Evolutionary conservation across 2,329 filamentous ascomycete species (phyloP).

Genomic region (Penicillium palitans): DNA sequence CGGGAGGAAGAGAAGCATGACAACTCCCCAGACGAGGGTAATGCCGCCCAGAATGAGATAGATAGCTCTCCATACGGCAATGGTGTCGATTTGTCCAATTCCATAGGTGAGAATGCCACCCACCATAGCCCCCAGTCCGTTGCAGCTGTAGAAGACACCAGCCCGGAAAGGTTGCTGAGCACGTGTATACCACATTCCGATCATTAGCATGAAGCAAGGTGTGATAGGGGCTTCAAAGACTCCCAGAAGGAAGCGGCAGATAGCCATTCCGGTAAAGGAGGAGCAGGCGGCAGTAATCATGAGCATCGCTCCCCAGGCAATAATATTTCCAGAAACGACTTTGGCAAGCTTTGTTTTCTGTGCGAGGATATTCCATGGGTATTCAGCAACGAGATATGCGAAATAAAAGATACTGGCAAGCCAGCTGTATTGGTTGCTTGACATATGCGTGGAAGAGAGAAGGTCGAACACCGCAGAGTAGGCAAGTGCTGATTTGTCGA

Average conservation of each 20-base stretch:
- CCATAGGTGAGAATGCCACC: conserved; percentile 34
- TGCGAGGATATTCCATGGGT: conserved; percentile 41
- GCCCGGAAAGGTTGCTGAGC: conserved; percentile 51
- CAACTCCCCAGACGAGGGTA: conserved; percentile 45
- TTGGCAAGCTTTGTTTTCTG: conserved; percentile 29
- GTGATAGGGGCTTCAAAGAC: conserved; percentile 52
- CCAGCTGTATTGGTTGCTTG: conserved; percentile 50
- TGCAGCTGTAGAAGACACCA: conserved; percentile 47
- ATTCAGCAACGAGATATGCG: conserved; percentile 49
- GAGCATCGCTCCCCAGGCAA: conserved; percentile 48
- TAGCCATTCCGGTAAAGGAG: conserved; percentile 47
- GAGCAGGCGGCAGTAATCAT: conserved; percentile 46
- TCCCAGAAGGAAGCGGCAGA: conserved; percentile 50
- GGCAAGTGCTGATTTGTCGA: conserved; percentile 57
- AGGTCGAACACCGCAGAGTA: conserved; percentile 60
- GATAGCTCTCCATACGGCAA: conserved; percentile 49
- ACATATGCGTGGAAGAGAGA: conserved; percentile 51
- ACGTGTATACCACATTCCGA: conserved; percentile 52
- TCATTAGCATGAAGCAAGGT: conserved; percentile 54
- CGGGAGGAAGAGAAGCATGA: conserved; percentile 46
- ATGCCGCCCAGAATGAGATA: conserved; percentile 49
- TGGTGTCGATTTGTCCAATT: conserved; percentile 44
- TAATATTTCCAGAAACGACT: conserved; percentile 37
- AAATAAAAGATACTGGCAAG: conserved; percentile 59
- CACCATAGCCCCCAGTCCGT: conserved; percentile 41